Evolutionary conservation across 352 stramenopile species (phyloP).

Genomic region (Pythium brassicae): DNA sequence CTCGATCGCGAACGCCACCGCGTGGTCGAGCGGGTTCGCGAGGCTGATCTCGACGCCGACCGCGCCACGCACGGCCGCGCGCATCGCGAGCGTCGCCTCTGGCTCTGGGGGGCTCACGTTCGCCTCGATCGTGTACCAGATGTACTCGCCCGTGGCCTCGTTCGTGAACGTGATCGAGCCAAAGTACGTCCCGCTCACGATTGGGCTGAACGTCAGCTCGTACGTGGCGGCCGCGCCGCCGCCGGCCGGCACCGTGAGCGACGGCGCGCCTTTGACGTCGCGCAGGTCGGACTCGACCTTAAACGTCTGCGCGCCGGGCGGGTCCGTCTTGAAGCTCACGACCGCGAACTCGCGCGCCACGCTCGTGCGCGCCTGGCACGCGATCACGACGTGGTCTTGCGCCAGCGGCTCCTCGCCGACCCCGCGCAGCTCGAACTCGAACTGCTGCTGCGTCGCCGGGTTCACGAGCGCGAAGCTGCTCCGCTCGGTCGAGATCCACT

Average conservation of each 20-base stretch:
- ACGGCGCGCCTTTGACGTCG: slow-evolving; percentile 71
- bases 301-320: slow-evolving; percentile 44
- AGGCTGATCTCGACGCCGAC: slow-evolving; percentile 89
- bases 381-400: slow-evolving; percentile 82
- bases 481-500: slow-evolving; percentile 74
- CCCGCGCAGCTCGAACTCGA: slow-evolving; percentile 87
- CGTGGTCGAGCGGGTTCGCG: slow-evolving; percentile 82
- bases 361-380: slow-evolving; percentile 85
- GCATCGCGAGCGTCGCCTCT: slow-evolving; percentile 84
- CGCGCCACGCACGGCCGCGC: slow-evolving; percentile 70
- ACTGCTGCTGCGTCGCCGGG: slow-evolving; percentile 74
- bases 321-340: slow-evolving; percentile 44
- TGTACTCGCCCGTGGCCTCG: slow-evolving; percentile 61
- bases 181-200: slow-evolving; percentile 90
- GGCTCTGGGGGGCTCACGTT: slow-evolving; percentile 65
- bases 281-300: slow-evolving; percentile 92
- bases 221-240: slow-evolving; percentile 48
- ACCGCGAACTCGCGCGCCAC: slow-evolving; percentile 77
- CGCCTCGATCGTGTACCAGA: slow-evolving; percentile 94
- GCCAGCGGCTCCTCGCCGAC: slow-evolving; percentile 88
- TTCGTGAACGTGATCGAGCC: slow-evolving; percentile 93
- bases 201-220: slow-evolving; percentile 79
- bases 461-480: slow-evolving; percentile 80
- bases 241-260: slow-evolving; percentile 33
- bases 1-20: slow-evolving; percentile 84